Base-by-base conservation (phyloP, 2,329 filamentous ascomycete genomes). In the Pseudogymnoascus sp. region DNA sequence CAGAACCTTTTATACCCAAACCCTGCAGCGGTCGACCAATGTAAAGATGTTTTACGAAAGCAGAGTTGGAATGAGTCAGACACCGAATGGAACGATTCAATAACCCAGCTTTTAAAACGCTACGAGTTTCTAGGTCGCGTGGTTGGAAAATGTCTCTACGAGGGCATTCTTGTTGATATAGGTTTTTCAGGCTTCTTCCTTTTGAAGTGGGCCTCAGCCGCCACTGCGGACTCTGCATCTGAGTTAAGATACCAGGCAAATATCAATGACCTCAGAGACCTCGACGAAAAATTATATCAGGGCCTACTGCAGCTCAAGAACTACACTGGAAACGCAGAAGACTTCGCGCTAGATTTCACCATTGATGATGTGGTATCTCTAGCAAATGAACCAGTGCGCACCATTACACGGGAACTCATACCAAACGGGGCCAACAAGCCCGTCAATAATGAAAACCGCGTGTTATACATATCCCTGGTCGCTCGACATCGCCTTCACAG, bases 101-200 rank as follows among this genome's bases (percentile, higher is more conserved):
- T 91, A 59, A 74, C 76, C 3, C 81, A 86, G 28, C 75, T 94
- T 14, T 78, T 94, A 4, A 84, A 83, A 66, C 84, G 87, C 12
- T 97, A 91, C 72, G 92, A 97, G 71, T 99, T 99, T 68, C 79
- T 97, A 0, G 94, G 94, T 1, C 88, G 94, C 3, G 84, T 99
- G 28, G 87, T 99, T 25, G 94, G 94, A 10, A 99, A 99, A 74
- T 99, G 94, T 75, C 80, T 99, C 71, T 99, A 99, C 72, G 94
- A 99, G 77, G 92, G 92, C 0, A 97, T 99, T 50, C 81, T 99
- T 2, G 87, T 97, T 56, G 92, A 99, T 74, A 87, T 97, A 65
- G 86, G 86, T 60, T 99, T 99, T 78, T 92, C 93, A 0, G 88
- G 90, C 0, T 99, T 99, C 78, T 99, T 99, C 77, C 82, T 99